phyloP scores from a whole-genome alignment of 805 yeast genomes.

The Cyberlindnera mycetangii region DNA sequence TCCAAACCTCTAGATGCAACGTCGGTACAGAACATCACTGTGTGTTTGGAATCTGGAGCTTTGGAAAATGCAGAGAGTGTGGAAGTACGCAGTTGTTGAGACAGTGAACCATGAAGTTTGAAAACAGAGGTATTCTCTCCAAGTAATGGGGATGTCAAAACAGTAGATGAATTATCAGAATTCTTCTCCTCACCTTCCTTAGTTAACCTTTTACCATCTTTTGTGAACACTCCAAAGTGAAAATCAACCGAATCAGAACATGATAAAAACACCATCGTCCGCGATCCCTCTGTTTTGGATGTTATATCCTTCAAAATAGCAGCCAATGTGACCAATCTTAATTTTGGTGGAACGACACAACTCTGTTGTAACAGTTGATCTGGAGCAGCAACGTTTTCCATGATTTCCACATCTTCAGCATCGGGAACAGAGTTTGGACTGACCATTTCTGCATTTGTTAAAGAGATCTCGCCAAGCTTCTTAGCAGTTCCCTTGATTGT shows the following conservation, averaged over 20 bases:
- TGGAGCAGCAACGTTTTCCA: slow-evolving; percentile 58
- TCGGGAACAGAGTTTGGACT: slow-evolving; percentile 32
- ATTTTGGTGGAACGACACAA: slow-evolving; percentile 87
- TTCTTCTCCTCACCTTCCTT: slow-evolving; percentile 34
- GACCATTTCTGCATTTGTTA: slow-evolving; percentile 72
- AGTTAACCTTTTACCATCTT: slow-evolving; percentile 42
- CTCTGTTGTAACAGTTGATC: slow-evolving; percentile 84
- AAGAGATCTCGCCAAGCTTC: slow-evolving; percentile 74
- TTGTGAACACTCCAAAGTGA: slow-evolving; percentile 73
- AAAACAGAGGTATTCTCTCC: slow-evolving; percentile 44
- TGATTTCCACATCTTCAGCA: slow-evolving; percentile 26
- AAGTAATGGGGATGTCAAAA: slow-evolving; percentile 52
- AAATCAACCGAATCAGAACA: slow-evolving; percentile 97
- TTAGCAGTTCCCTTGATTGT: slow-evolving; percentile 81
- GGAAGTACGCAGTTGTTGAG: slow-evolving; percentile 78
- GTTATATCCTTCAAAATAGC: slow-evolving; percentile 57
- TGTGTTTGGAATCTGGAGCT: slow-evolving; percentile 44
- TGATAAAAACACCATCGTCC: slow-evolving; percentile 83
- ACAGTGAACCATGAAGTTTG: slow-evolving; percentile 86
- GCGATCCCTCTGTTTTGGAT: slow-evolving; percentile 34
- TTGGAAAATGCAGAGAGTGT: slow-evolving; percentile 48
- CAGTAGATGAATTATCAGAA: slow-evolving; percentile 34
- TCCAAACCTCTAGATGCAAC: slow-evolving; percentile 98
- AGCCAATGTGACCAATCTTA: slow-evolving; percentile 78
- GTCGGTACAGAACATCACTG: slow-evolving; percentile 89